A percentile compares a stretch with the other conserved stretches of the same genome.
Evolutionary conservation across 1,284 basidiomycete genomes (phyloP).

Genomic region (Rhodotorula glutinis): DNA sequence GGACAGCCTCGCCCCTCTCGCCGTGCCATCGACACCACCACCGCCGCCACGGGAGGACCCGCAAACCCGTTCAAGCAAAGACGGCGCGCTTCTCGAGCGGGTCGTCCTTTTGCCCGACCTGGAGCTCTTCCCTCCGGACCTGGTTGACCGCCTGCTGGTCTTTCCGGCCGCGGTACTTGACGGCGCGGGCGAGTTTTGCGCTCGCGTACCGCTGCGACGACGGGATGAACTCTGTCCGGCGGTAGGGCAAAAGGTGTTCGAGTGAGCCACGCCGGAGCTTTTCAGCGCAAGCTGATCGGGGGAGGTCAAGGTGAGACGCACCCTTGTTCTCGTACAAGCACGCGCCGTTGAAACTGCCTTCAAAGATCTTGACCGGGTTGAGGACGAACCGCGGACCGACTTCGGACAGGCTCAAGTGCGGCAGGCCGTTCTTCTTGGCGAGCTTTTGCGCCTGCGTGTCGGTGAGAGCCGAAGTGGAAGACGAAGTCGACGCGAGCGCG

Average conservation of each 20-base stretch:
- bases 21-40: no score
- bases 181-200: constrained; percentile 30
- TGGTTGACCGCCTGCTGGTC: constrained; percentile 35
- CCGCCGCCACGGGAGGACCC: no score
- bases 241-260: background rate
- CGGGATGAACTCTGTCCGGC: constrained; percentile 38
- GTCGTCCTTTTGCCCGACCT: constrained; percentile 25
- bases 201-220: constrained; percentile 24
- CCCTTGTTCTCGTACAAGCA: constrained; percentile 96
- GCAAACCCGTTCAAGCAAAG: constrained; percentile 33
- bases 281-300: no score
- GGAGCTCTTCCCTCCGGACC: constrained; percentile 12
- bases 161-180: constrained; percentile 40
- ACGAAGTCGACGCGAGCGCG: constrained; percentile 47
- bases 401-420: constrained; percentile 71
- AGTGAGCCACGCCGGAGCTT: no score
- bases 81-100: constrained; percentile 36
- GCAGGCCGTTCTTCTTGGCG: constrained; percentile 38
- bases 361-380: constrained; percentile 96
- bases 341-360: constrained; percentile 91
- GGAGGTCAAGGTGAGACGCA: constrained; percentile 49
- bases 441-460: constrained; percentile 40
- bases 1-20: no score
- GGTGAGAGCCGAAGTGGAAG: constrained; percentile 20
- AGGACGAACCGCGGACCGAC: constrained; percentile 97